Evolutionary conservation across 2,329 filamentous ascomycete species (phyloP), one percentile per base, ranked within the genome.

Genomic region (Pseudogymnoascus sp.): DNA sequence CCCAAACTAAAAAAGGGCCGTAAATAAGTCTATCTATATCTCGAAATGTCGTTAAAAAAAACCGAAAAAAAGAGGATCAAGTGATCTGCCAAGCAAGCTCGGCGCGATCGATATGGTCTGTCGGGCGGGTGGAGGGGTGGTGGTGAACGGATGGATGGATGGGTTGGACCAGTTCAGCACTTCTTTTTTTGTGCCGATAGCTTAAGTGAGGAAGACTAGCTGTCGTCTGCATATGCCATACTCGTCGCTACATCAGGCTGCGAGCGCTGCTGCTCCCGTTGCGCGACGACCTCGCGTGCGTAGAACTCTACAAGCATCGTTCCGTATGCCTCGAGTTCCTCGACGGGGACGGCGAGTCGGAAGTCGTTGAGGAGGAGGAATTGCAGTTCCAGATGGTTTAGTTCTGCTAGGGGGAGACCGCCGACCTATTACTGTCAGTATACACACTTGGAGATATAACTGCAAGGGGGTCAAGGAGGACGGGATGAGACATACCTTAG

Each of bases 301-400:
- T 97, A 99, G 72, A 97, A 99, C 72, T 97, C 93, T 14, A 99
- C 94, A 11, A 99, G 81, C 93, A 97, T 97, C 0, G 94, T 99
- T 4, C 92, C 94, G 70, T 99, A 99, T 0, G 92, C 91, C 75
- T 99, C 94, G 64, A 99, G 84, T 71, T 97, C 93, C 77, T 97
- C 94, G 12, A 97, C 89, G 0, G 93, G 89, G 8, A 99, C 89
- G 2, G 91, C 91, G 14, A 99, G 86, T 64, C 93, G 87, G 74
- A 99, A 99, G 74, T 97, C 94, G 75, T 99, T 99, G 30, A 99
- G 81, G 2, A 97, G 82, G 4, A 99, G 82, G 72, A 99, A 99
- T 75, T 99, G 94, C 2, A 97, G 83, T 75, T 99, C 94, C 39
- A 99, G 82, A 72, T 97, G 93, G 72, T 99, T 99, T 14, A 99